phyloP scores from a whole-genome alignment of 148 eudicot species.

The Chenopodium album region DNA sequence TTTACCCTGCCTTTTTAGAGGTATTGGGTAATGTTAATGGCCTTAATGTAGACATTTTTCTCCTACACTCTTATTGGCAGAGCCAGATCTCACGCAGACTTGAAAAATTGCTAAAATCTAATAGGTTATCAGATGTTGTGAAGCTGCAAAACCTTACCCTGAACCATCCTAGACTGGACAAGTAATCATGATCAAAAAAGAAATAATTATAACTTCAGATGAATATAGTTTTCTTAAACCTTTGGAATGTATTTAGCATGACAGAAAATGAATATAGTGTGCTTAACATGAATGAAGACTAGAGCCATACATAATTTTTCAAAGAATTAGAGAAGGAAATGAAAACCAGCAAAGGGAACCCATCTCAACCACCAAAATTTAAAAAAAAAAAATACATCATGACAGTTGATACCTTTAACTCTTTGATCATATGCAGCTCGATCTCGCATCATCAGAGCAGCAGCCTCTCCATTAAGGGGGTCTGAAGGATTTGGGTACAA shows the following conservation, averaged over 20 bases:
- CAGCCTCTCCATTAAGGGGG: constrained; percentile 90
- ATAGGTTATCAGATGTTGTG: too few species aligned
- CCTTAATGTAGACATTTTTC: too few species aligned
- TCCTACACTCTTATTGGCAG: too few species aligned
- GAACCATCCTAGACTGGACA: too few species aligned
- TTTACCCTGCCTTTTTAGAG: too few species aligned
- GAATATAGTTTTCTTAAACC: not conserved
- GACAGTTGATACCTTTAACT: constrained; percentile 66
- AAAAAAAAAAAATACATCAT: not conserved
- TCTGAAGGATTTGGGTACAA: constrained; percentile 89
- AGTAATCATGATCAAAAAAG: not conserved
- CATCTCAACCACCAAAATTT: not conserved
- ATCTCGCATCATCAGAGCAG: constrained; percentile 87
- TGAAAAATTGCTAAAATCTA: too few species aligned
- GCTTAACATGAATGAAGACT: not conserved
- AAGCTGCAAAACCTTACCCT: too few species aligned
- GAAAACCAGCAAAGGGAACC: not conserved
- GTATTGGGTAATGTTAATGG: too few species aligned
- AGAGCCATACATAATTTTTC: not conserved
- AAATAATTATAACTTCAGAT: not conserved
- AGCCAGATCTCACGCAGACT: too few species aligned
- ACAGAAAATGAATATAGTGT: not conserved
- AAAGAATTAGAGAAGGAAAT: not conserved
- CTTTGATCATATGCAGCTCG: constrained; percentile 60
- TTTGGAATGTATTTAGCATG: not conserved